Conservation (phyloP, 257 asterid genomes). For the Nyctanthes arbortristis region DNA sequence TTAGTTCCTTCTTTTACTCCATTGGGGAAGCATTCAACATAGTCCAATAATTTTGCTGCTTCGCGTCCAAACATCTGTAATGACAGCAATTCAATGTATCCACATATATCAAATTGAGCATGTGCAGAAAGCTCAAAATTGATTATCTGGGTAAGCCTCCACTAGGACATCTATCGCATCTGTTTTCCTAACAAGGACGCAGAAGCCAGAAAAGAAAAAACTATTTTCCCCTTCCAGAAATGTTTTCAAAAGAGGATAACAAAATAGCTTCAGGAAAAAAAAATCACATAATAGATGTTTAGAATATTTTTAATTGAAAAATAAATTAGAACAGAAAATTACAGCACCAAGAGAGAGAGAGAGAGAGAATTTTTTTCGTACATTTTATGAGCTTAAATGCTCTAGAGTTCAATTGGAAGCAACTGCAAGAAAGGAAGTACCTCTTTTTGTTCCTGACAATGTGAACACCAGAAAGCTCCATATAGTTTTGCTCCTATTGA, state of each 20-base stretch:
- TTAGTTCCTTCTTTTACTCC: slow-evolving; percentile 61
- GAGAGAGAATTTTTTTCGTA: not conserved
- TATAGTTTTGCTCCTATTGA: slow-evolving; percentile 82
- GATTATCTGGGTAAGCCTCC: not conserved
- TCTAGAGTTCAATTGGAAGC: slow-evolving; percentile 9
- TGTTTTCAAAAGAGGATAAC: not conserved
- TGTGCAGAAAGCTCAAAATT: no score
- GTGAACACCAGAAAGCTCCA: slow-evolving; percentile 98
- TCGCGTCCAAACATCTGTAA: slow-evolving; percentile 81
- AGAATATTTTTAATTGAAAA: not conserved
- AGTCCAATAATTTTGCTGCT: slow-evolving; percentile 73
- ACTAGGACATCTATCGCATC: not conserved
- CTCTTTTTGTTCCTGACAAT: slow-evolving; percentile 83
- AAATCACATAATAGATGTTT: not conserved
- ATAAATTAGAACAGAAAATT: not conserved
- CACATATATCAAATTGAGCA: no score
- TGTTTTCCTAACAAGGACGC: not conserved
- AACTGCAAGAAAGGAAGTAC: slow-evolving; percentile 36
- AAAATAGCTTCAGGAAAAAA: not conserved
- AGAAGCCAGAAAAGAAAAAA: not conserved
- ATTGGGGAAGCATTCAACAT: slow-evolving; percentile 86
- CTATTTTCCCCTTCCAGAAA: not conserved
- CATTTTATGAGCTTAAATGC: no score
- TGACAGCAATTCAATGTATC: slow-evolving; percentile 18
- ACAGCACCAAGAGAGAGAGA: no score